Conservation (phyloP, 768 basidiomycete genomes). For the Tephrocybe sp. region DNA sequence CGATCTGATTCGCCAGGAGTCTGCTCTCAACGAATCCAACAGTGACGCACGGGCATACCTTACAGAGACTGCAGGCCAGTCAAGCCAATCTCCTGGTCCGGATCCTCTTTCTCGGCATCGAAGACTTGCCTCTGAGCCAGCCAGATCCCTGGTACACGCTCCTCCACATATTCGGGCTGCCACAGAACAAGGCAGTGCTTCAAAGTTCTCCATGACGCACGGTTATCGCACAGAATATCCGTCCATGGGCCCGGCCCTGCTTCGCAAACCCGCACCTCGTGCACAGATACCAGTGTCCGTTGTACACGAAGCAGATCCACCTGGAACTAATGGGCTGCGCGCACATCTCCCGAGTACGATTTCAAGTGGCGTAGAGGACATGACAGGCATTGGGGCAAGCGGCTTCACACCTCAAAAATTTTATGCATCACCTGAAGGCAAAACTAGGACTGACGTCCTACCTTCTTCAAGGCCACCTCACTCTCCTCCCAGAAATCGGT, state of each 20-base stretch:
- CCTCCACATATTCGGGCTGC: constrained; percentile 32
- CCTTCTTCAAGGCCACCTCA: not conserved
- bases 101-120: constrained; percentile 29
- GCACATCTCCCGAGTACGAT: constrained; percentile 55
- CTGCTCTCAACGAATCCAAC: constrained; percentile 23
- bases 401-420: constrained; percentile 31
- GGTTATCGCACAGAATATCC: constrained; percentile 9
- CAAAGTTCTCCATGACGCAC: constrained; percentile 4
- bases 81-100: constrained; percentile 12
- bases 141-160: constrained; percentile 1
- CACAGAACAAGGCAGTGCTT: constrained; percentile 21
- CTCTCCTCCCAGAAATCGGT: constrained; percentile 5
- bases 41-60: constrained; percentile 21
- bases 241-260: constrained; percentile 27
- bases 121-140: constrained; percentile 36
- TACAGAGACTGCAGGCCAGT: constrained; percentile 12
- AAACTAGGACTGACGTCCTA: not conserved
- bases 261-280: constrained; percentile 65
- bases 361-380: constrained; percentile 51
- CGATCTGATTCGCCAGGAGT: constrained; percentile 29
- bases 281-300: constrained; percentile 66
- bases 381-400: constrained; percentile 63
- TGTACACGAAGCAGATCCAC: constrained; percentile 36
- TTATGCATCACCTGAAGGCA: constrained; percentile 26
- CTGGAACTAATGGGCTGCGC: constrained; percentile 30